Evolutionary conservation across 1,284 basidiomycete species (phyloP).

Genomic region (Sporisorium reilianum): DNA sequence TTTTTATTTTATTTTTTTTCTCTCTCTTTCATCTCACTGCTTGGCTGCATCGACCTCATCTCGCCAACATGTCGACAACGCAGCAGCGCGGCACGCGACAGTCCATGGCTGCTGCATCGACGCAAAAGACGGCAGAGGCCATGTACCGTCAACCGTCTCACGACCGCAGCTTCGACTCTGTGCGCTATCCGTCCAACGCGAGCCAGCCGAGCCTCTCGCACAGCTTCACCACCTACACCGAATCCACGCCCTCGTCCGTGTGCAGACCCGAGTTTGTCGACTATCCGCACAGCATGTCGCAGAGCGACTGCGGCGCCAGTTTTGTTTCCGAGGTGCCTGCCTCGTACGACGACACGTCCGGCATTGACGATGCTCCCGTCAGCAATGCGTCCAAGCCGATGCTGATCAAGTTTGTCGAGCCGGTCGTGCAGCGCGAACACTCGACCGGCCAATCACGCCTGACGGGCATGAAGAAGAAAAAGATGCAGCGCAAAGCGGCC

Average conservation of each 20-base stretch:
- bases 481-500: slow-evolving; percentile 26
- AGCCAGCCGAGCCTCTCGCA: slow-evolving; percentile 44
- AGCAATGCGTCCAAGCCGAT: slow-evolving; percentile 23
- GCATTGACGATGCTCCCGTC: slow-evolving; percentile 22
- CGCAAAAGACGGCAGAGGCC: slow-evolving; percentile 1
- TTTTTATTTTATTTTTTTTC: background rate
- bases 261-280: slow-evolving; percentile 37
- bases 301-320: slow-evolving; percentile 32
- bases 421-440: slow-evolving; percentile 35
- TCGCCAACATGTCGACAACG: slow-evolving; percentile 21
- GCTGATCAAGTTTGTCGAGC: slow-evolving; percentile 46
- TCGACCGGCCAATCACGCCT: slow-evolving; percentile 16
- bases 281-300: slow-evolving; percentile 22
- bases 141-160: slow-evolving; percentile 25
- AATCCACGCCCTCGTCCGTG: slow-evolving; percentile 40
- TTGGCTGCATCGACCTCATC: slow-evolving; percentile 1
- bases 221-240: slow-evolving; percentile 42
- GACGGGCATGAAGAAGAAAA: slow-evolving; percentile 48
- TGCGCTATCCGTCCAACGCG: slow-evolving; percentile 38
- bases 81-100: slow-evolving; percentile 17
- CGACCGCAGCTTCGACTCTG: slow-evolving; percentile 34
- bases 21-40: background rate
- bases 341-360: slow-evolving; percentile 39
- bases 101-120: slow-evolving; percentile 8
- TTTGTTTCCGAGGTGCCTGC: slow-evolving; percentile 27